phyloP scores from a whole-genome alignment of 345 rosid genomes.

The Melastoma malabathricum region DNA sequence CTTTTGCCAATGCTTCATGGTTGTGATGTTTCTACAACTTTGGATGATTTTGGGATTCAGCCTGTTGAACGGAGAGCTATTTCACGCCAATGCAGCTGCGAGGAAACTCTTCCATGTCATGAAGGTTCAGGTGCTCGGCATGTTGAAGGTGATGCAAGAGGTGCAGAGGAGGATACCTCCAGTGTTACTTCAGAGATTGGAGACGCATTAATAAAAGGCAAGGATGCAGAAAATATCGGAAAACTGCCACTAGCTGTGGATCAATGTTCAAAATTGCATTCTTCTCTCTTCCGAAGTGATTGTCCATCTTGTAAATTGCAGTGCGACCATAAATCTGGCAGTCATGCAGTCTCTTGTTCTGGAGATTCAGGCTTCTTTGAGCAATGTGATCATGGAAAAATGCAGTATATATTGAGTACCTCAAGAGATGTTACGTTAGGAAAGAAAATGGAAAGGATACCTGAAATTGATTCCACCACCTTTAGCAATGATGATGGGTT shows the following conservation, averaged over 20 bases:
- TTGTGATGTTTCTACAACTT: constrained; percentile 10
- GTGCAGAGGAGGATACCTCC: constrained; percentile 10
- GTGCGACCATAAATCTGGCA: constrained; percentile 3
- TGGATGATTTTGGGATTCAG: constrained; percentile 12
- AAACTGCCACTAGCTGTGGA: constrained; percentile 4
- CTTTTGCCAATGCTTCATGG: constrained; percentile 13
- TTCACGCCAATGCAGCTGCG: constrained; percentile 7
- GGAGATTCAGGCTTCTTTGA: constrained; percentile 10
- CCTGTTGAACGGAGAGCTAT: not conserved
- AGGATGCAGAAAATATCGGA: constrained; percentile 9
- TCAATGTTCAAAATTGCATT: not conserved
- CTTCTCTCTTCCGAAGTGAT: not conserved
- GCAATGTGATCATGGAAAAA: constrained; percentile 18
- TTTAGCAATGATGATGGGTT: constrained; percentile 22
- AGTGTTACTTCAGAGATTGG: constrained; percentile 11
- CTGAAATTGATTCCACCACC: constrained; percentile 33
- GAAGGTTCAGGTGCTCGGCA: too few species aligned
- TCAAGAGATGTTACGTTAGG: constrained; percentile 15
- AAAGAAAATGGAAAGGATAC: constrained; percentile 47
- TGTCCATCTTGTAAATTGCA: constrained; percentile 1
- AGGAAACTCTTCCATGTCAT: constrained; percentile 3
- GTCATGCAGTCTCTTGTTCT: constrained; percentile 2
- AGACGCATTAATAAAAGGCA: constrained; percentile 11
- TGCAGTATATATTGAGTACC: constrained; percentile 20
- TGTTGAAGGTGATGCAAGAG: not conserved